Evolutionary conservation across 345 rosid species (phyloP).

Genomic region (Hirschfeldia incana): DNA sequence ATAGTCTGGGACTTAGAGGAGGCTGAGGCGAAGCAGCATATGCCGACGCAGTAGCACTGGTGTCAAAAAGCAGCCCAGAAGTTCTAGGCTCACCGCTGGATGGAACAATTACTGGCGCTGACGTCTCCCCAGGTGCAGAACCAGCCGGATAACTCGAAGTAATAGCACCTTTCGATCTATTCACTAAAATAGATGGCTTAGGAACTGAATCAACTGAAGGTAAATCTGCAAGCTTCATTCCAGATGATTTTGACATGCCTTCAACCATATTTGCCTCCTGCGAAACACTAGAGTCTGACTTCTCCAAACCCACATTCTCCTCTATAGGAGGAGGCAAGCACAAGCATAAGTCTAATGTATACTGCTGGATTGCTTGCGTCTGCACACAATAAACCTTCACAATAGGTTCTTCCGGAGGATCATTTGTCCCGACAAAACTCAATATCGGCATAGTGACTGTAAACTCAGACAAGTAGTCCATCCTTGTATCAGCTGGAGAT

Average conservation of each 20-base stretch:
- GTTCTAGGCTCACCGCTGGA: constrained; percentile 44
- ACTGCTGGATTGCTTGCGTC: constrained; percentile 93
- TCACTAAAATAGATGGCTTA: constrained; percentile 38
- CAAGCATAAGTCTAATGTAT: constrained; percentile 73
- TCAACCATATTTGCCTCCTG: constrained; percentile 45
- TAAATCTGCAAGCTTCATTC: constrained; percentile 43
- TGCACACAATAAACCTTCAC: constrained; percentile 89
- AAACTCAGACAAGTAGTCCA: constrained; percentile 87
- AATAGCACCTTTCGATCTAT: constrained; percentile 38
- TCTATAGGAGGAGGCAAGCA: constrained; percentile 76
- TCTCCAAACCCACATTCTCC: constrained; percentile 58
- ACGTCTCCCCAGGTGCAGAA: constrained; percentile 43
- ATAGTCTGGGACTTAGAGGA: constrained; percentile 60
- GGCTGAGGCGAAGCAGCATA: constrained; percentile 50
- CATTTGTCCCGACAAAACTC: constrained; percentile 83
- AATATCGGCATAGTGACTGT: constrained; percentile 90
- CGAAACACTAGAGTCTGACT: constrained; percentile 50
- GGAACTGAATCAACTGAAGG: constrained; percentile 43
- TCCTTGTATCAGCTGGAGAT: constrained; percentile 62
- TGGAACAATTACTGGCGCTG: constrained; percentile 37
- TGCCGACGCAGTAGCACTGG: constrained; percentile 48
- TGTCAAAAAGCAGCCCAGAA: constrained; percentile 43
- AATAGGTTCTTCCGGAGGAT: constrained; percentile 56
- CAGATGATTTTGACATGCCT: constrained; percentile 47
- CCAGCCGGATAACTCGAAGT: constrained; percentile 36